These are phyloP conservation scores for Zea mays DNA, from an alignment of 176 grass and related monocot genomes.

Conservation along the genomic window DNA sequence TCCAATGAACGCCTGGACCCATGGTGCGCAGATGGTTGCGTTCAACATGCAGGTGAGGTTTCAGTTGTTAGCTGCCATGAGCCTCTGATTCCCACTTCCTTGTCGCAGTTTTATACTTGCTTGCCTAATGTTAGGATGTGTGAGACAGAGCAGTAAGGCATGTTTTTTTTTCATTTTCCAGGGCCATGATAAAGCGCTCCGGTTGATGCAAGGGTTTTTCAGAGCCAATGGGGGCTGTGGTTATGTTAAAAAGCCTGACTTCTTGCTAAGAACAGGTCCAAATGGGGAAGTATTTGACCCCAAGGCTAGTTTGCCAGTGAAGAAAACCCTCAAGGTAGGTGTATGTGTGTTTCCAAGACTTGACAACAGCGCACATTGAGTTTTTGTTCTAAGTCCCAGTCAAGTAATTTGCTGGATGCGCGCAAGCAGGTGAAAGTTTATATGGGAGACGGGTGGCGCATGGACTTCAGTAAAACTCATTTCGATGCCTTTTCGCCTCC, in stretches of 20 bases:
- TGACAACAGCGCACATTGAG: background rate
- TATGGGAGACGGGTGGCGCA: conserved; percentile 87
- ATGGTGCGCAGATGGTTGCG: conserved; percentile 77
- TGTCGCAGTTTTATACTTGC: background rate
- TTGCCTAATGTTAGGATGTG: background rate
- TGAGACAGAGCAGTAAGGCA: background rate
- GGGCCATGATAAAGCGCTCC: too few species aligned
- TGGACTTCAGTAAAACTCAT: conserved; percentile 89
- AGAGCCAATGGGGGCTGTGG: conserved; percentile 54
- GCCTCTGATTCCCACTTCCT: background rate
- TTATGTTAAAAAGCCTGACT: conserved; percentile 63
- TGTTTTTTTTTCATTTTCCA: background rate
- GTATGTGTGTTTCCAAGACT: background rate
- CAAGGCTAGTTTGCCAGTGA: conserved; percentile 58
- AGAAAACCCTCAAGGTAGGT: conserved; percentile 78
- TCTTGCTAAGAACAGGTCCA: conserved; percentile 58
- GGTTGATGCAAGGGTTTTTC: too few species aligned
- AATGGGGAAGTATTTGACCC: conserved; percentile 75
- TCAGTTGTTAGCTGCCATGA: background rate
- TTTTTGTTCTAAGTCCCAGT: too few species aligned
- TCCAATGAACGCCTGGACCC: conserved; percentile 71
- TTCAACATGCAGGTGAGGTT: background rate
- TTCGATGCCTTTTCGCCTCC: conserved; percentile 81
- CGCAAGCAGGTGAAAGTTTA: conserved; percentile 75
- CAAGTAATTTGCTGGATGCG: background rate